Base-by-base conservation (phyloP, 768 basidiomycete species). In the Amanita exitialis region DNA sequence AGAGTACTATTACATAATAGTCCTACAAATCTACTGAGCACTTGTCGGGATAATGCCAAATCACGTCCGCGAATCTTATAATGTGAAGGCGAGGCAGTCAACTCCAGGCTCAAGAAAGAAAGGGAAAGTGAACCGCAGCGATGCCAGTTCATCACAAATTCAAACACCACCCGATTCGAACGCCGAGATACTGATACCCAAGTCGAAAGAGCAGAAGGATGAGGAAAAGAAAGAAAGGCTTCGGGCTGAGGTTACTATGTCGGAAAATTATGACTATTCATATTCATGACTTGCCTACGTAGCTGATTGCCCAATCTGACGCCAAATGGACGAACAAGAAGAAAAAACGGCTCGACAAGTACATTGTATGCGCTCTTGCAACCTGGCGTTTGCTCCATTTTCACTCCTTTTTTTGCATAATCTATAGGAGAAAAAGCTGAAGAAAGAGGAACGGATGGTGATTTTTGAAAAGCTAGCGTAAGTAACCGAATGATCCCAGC, bases 341-440 rank as follows among this genome's bases (percentile, higher is more conserved):
- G 70, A 84, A 81, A 69, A 93, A 87, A 64, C 72, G 90, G 47
- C 69, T 98, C 4, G 94, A 97, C 56, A 90, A 90, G 56, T 98
- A 92, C 60, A 93, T 97, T 59, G 91, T 90, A 51, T 67, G 18
- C 3, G 12, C 20, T 23, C 9, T 9, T 34, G 42, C 25, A 10
- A 38, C 34, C 16, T 43, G 7, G 8, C 37, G n/a, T 34, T 39
- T 3, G 9, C 36, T 37, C 15, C 15, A 34, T 10, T 15, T 47
- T 44, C 13, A 53, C 53, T 9, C 54, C 48, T 25, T 37, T 51
- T n/a, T 28, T 28, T 5, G 30, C 32, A 32, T 13, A 13, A 32
- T 32, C 12, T 32, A 44, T 55, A 93, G 90, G 86, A 90, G 45
- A 93, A 93, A 69, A 94, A 94, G 66, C 69, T 95, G 44, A 90